Evolutionary conservation across 108 stramenopile genomes (phyloP).

Genomic region (Epipyxis sp.): DNA sequence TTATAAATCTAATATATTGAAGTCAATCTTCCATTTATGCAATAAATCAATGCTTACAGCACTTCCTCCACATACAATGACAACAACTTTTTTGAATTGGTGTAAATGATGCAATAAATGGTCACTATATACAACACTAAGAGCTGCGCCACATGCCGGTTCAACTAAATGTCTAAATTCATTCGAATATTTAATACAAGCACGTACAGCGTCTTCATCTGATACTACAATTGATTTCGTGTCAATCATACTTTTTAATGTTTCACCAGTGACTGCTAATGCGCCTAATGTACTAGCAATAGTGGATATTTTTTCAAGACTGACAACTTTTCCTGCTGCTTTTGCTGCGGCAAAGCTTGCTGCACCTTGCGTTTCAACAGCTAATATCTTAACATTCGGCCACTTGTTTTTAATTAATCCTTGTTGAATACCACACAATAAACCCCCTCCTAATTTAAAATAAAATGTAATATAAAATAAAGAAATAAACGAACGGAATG

Average conservation of each 20-base stretch:
- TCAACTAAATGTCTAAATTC: conserved; percentile 83
- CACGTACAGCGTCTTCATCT: conserved; percentile 73
- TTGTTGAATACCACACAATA: conserved; percentile 72
- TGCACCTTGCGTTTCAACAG: conserved; percentile 81
- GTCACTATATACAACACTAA: conserved; percentile 70
- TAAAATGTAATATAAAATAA: too few species aligned
- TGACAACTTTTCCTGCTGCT: conserved; percentile 45
- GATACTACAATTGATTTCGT: conserved; percentile 67
- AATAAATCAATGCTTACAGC: conserved; percentile 30
- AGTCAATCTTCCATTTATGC: conserved; percentile 12
- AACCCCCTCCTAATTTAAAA: conserved; percentile 86
- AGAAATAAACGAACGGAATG: too few species aligned
- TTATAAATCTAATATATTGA: too few species aligned
- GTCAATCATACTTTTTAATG: not conserved
- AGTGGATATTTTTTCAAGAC: conserved; percentile 63
- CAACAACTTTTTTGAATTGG: conserved; percentile 23
- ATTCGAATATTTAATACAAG: conserved; percentile 65
- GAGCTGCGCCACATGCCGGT: conserved; percentile 82
- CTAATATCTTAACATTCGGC: conserved; percentile 56
- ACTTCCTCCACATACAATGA: conserved; percentile 40
- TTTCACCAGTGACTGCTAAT: conserved; percentile 57
- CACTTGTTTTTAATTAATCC: conserved; percentile 59
- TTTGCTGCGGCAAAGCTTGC: conserved; percentile 65
- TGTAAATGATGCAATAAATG: conserved; percentile 51
- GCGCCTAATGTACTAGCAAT: conserved; percentile 82